phyloP scores from a whole-genome alignment of 257 asterid genomes.

The Cruciata laevipes region DNA sequence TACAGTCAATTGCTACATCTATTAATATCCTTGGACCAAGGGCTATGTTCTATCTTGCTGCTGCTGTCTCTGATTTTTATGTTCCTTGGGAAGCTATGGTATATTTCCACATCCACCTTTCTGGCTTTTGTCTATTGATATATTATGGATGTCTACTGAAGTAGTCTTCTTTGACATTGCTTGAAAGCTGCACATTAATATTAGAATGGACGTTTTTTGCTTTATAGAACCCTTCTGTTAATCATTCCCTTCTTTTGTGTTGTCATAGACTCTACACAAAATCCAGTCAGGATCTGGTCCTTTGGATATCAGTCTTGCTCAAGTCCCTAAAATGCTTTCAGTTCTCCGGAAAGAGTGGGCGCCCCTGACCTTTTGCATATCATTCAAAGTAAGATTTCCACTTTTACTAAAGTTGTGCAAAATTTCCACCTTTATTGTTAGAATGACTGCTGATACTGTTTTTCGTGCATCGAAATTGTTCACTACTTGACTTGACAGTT shows the following conservation, averaged over 20 bases:
- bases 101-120: constrained; percentile 17
- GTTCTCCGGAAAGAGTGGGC: constrained; percentile 88
- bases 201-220: background rate
- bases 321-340: constrained; percentile 89
- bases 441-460: background rate
- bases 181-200: background rate
- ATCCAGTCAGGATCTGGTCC: constrained; percentile 94
- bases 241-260: background rate
- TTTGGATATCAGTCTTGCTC: constrained; percentile 82
- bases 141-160: background rate
- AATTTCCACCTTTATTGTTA: background rate
- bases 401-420: background rate
- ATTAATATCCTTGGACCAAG: constrained; percentile 51
- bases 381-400: constrained; percentile 59
- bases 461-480: background rate
- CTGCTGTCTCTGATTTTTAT: constrained; percentile 96
- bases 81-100: constrained; percentile 99
- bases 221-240: background rate
- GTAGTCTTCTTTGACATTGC: background rate
- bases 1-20: constrained; percentile 58
- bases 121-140: background rate
- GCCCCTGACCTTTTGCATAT: constrained; percentile 74
- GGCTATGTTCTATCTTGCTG: constrained; percentile 86
- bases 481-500: constrained; percentile 31
- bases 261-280: constrained; percentile 61